Evolutionary conservation across 768 basidiomycete species (phyloP).

Genomic region (Tricholoma bakamatsutake): DNA sequence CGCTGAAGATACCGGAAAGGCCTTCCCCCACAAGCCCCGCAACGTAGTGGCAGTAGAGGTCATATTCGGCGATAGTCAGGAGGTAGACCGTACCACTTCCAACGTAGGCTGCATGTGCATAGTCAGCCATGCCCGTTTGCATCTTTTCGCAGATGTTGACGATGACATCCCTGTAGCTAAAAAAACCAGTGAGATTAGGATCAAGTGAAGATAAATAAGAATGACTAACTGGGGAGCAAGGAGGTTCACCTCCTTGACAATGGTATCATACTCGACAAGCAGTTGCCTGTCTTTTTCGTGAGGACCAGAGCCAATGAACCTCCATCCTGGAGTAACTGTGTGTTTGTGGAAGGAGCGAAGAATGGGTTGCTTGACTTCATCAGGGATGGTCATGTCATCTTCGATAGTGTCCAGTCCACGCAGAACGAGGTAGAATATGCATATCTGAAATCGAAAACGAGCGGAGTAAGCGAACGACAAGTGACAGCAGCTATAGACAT

Average conservation of each 20-base stretch:
- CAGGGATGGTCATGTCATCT: slow-evolving; percentile 95
- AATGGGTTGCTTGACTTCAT: slow-evolving; percentile 79
- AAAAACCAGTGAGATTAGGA: neutral
- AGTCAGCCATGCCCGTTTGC: slow-evolving; percentile 95
- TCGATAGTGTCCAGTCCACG: slow-evolving; percentile 96
- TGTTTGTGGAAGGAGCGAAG: slow-evolving; percentile 78
- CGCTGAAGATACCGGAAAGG: slow-evolving; percentile 81
- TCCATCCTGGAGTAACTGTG: slow-evolving; percentile 82
- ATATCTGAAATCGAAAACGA: slow-evolving; percentile 50
- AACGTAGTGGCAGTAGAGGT: slow-evolving; percentile 98
- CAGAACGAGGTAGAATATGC: slow-evolving; percentile 91
- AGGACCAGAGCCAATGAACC: slow-evolving; percentile 73
- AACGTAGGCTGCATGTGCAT: slow-evolving; percentile 74
- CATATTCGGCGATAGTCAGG: slow-evolving; percentile 78
- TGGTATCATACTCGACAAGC: slow-evolving; percentile 73
- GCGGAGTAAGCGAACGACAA: neutral
- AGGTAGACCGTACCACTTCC: slow-evolving; percentile 60
- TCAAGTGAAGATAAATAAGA: slow-evolving; percentile 6
- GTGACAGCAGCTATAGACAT: neutral
- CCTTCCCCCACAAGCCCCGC: slow-evolving; percentile 98
- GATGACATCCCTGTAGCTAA: slow-evolving; percentile 74
- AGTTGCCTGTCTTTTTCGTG: slow-evolving; percentile 85
- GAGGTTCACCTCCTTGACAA: slow-evolving; percentile 74
- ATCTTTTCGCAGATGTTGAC: slow-evolving; percentile 81
- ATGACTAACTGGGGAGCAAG: slow-evolving; percentile 56